phyloP scores from a whole-genome alignment of 1,139 yeast species.

The Taiozyma sp. region DNA sequence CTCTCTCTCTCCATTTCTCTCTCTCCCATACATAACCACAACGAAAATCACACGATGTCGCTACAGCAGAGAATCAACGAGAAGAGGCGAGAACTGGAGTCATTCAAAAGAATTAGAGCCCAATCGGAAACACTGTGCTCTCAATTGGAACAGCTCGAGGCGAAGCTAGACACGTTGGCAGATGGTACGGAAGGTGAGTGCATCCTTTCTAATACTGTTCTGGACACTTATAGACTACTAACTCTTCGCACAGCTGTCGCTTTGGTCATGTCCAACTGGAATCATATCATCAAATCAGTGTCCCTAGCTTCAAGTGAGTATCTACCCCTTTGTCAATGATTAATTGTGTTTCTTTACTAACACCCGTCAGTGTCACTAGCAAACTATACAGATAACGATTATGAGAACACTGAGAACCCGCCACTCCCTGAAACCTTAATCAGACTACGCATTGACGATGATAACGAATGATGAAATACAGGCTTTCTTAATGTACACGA shows the following conservation, averaged over 20 bases:
- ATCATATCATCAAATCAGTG: conserved; percentile 58
- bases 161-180: conserved; percentile 22
- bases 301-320: conserved; percentile 53
- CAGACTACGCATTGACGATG: conserved; percentile 50
- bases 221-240: not conserved
- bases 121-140: conserved; percentile 16
- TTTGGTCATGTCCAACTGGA: conserved; percentile 63
- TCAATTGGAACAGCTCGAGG: conserved; percentile 24
- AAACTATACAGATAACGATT: conserved; percentile 43
- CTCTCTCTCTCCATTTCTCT: not conserved
- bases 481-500: not conserved
- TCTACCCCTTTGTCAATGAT: not conserved
- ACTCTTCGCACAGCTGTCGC: conserved; percentile 34
- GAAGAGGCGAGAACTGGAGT: conserved; percentile 19
- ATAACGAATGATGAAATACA: conserved; percentile 12
- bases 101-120: conserved; percentile 14
- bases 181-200: conserved; percentile 26
- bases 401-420: conserved; percentile 36
- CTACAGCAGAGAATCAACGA: conserved; percentile 21
- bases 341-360: conserved; percentile 5
- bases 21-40: not conserved
- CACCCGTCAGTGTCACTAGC: conserved; percentile 38
- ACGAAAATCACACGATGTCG: conserved; percentile 26
- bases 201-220: not conserved
- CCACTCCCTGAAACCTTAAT: conserved; percentile 67